Evolutionary conservation across 2,329 filamentous ascomycete genomes (phyloP).

Genomic region (Curvularia sp.): DNA sequence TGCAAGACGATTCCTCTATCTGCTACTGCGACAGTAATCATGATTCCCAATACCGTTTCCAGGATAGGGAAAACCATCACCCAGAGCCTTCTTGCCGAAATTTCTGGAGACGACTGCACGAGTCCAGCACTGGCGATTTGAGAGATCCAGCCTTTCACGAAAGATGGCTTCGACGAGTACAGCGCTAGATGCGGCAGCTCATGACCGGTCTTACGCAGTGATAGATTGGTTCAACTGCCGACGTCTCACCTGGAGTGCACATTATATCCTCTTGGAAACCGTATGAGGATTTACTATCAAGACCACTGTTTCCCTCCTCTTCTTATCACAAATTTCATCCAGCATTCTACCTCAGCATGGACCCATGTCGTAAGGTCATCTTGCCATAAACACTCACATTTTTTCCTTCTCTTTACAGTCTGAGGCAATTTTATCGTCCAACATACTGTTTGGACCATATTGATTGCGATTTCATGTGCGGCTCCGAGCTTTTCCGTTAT

Average conservation of each 20-base stretch:
- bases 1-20: neutral
- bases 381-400: neutral
- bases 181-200: neutral
- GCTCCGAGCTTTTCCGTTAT: conserved; percentile 15
- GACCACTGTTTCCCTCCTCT: neutral
- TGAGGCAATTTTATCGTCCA: neutral
- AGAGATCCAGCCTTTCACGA: neutral
- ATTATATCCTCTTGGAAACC: neutral
- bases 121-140: neutral
- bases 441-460: neutral
- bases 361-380: neutral
- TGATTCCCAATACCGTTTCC: neutral
- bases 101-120: neutral
- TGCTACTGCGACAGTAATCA: neutral
- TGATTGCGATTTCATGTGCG: conserved; percentile 2
- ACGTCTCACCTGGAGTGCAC: neutral
- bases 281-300: neutral
- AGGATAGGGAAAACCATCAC: neutral
- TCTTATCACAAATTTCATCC: too few species aligned
- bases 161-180: neutral
- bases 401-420: neutral
- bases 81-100: neutral
- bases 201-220: neutral
- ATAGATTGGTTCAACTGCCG: neutral
- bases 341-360: neutral